These are phyloP conservation scores for Rhodomyrtus tomentosa DNA, from an alignment of 345 rosid species.

Conservation along the genomic window DNA sequence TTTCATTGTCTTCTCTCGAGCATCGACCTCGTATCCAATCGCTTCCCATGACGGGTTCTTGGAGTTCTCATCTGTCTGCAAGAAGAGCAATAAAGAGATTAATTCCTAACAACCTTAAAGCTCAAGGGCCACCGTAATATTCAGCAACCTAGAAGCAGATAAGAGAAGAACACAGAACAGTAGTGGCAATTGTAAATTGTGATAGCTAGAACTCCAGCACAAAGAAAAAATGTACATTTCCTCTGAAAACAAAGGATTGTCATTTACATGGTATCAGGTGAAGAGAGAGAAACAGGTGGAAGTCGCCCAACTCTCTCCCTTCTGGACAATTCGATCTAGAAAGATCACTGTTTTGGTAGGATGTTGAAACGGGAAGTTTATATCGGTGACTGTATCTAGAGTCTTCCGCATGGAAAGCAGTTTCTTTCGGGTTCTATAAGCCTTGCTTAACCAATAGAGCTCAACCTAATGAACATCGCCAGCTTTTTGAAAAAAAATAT, in stretches of 20 bases:
- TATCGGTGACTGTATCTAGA: not conserved
- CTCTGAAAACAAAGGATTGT: not conserved
- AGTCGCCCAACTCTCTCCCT: not conserved
- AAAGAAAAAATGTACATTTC: not conserved
- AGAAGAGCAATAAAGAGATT: not conserved
- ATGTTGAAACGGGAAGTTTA: not conserved
- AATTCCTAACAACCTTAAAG: not conserved
- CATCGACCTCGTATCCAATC: conserved; percentile 43
- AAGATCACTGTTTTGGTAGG: not conserved
- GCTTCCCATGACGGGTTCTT: conserved; percentile 58
- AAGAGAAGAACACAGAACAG: not conserved
- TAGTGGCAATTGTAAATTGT: not conserved
- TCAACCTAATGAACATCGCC: not conserved
- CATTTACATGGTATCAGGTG: not conserved
- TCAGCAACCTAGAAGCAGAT: not conserved
- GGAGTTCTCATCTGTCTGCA: conserved; percentile 3
- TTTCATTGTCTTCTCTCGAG: conserved; percentile 2
- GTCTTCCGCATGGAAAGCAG: not conserved
- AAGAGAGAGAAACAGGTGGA: not conserved
- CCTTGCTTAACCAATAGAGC: not conserved
- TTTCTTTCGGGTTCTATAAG: not conserved
- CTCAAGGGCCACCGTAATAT: not conserved
- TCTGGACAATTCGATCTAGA: not conserved
- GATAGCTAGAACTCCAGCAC: not conserved
- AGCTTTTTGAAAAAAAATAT: not conserved